Evolutionary conservation across 2,329 filamentous ascomycete genomes (phyloP), one percentile per base, ranked within the genome.

Genomic region (Didymella arachidicola): DNA sequence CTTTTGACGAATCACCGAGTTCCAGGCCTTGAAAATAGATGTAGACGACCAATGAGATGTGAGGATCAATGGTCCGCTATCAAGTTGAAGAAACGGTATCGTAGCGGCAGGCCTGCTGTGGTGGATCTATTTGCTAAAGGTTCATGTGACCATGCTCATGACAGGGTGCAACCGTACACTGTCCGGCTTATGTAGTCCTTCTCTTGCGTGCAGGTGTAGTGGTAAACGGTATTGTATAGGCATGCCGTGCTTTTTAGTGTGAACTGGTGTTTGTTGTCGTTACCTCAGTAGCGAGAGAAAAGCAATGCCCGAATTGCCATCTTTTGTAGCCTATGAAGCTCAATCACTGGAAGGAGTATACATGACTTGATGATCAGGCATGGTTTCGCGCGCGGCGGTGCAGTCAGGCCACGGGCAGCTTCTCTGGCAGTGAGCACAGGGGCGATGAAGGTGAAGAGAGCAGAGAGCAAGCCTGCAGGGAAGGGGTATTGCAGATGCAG

Each of bases 371-470:
- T 4, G 4, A 19, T 3, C 2, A 39, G 18, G 8, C 4, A 39
- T 39, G 7, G 7, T 5, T 6, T 19, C 36, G 36, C 36, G 36
- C n/a, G 36, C 36, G 18, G 7, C 36, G 2, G 18, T 39, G 36
- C 36, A 19, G n/a, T 19, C 4, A 8, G 18, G 18, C 36, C 7
- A 36, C 16, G 32, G 16, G 16, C 16, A 12, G 18, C 7, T 19
- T 22, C 7, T 14, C 19, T 11, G 25, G 11, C 22, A 22, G 22
- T 22, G 22, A 22, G 22, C 7, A 11, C 43, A 29, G 39, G 42
- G 22, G n/a, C 50, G 26, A 36, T 26, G 41, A 19, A 42, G 16
- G 51, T 53, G 51, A 53, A 47, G 32, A 34, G 18, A 14, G 36
- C 42, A 47, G 32, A 34, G 27, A 41, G 22, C 48, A 51, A 43